phyloP scores from a whole-genome alignment of 2,329 filamentous ascomycete genomes.

The Aulographum hederae region DNA sequence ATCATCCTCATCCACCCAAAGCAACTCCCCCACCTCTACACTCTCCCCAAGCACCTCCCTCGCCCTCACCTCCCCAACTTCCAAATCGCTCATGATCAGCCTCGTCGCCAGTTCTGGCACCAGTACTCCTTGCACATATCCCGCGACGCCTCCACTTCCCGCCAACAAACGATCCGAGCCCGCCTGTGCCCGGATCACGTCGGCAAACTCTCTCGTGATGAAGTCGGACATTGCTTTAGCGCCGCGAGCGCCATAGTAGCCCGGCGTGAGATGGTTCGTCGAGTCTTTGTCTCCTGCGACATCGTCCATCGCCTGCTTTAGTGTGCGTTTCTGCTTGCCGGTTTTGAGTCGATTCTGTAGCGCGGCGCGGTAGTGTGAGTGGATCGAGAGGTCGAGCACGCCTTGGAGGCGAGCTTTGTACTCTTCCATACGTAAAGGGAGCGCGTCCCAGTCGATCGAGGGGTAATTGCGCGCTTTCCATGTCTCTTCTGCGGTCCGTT shows the following conservation, averaged over 20 bases:
- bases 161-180: background rate
- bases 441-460: background rate
- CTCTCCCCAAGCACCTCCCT: conserved; percentile 46
- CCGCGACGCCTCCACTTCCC: conserved; percentile 8
- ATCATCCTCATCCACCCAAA: conserved; percentile 48
- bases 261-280: background rate
- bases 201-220: background rate
- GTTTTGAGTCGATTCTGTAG: background rate
- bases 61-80: conserved; percentile 24
- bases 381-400: background rate
- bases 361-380: background rate
- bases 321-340: background rate
- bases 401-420: background rate
- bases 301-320: background rate
- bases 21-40: conserved; percentile 44
- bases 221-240: background rate
- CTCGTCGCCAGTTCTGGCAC: conserved; percentile 48
- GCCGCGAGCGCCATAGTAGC: background rate
- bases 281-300: background rate
- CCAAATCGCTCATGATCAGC: conserved; percentile 42
- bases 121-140: conserved; percentile 30
- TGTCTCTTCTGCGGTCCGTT: background rate
- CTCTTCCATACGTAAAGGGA: background rate
- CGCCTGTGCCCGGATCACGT: background rate
- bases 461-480: background rate